These are phyloP conservation scores for Aspergillus affinis DNA, from an alignment of 495 filamentous ascomycete genomes.

Conservation along the genomic window DNA sequence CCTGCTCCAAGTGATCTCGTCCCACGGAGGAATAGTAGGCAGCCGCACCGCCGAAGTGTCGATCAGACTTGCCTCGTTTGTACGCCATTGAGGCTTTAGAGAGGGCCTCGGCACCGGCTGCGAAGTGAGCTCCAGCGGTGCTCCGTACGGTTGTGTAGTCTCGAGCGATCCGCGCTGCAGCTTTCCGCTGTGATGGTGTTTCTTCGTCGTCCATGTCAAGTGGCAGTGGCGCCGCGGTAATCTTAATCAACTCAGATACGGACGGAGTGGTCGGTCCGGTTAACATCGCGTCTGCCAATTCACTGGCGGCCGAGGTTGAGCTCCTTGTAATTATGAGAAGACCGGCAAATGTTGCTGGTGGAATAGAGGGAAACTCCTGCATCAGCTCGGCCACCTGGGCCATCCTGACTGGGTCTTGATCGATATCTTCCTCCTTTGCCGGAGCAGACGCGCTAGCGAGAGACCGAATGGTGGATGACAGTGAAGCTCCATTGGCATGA, in stretches of 20 bases:
- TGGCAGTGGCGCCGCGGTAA: constrained; percentile 35
- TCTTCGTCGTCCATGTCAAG: constrained; percentile 33
- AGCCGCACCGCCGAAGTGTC: constrained; percentile 63
- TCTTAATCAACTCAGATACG: constrained; percentile 41
- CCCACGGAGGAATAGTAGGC: constrained; percentile 63
- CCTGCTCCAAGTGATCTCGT: constrained; percentile 49
- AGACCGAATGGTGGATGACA: constrained; percentile 53
- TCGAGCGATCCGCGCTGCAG: constrained; percentile 11
- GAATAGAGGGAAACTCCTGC: constrained; percentile 51
- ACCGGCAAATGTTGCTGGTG: constrained; percentile 42
- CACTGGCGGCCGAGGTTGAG: constrained; percentile 54
- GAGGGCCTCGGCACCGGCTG: constrained; percentile 49
- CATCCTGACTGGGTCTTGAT: constrained; percentile 44
- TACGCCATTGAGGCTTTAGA: constrained; percentile 60
- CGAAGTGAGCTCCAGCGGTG: constrained; percentile 37
- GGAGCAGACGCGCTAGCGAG: constrained; percentile 42
- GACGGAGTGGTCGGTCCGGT: constrained; percentile 28
- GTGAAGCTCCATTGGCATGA: constrained; percentile 59
- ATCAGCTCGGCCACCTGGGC: constrained; percentile 54
- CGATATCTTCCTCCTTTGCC: constrained; percentile 30
- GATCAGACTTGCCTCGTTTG: constrained; percentile 63
- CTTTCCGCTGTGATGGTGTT: constrained; percentile 11
- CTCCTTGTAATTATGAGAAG: constrained; percentile 56
- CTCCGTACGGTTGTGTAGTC: constrained; percentile 29
- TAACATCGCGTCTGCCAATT: constrained; percentile 56